A percentile compares a stretch with the other conserved stretches of the same genome.
phyloP scores from a whole-genome alignment of 352 stramenopile genomes.

The Phytophthora ramorum region DNA sequence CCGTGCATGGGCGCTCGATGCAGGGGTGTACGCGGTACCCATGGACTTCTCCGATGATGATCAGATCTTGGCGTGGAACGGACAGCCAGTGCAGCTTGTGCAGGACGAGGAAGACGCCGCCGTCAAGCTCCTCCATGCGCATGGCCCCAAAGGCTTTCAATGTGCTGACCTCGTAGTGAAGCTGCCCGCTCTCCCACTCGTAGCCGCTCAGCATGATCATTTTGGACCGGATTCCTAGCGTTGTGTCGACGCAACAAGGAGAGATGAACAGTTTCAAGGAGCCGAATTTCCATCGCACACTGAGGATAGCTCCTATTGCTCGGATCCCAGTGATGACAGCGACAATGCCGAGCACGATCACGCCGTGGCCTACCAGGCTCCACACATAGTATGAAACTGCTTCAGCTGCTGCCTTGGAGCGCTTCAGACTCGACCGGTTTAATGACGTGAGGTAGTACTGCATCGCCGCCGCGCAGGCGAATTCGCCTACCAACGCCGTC shows the following conservation, averaged over 20 bases:
- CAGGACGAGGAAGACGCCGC: not conserved
- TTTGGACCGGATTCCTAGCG: slow-evolving; percentile 11
- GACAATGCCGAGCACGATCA: slow-evolving; percentile 26
- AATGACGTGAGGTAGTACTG: slow-evolving; percentile 26
- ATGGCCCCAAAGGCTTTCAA: slow-evolving; percentile 12
- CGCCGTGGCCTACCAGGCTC: slow-evolving; percentile 17
- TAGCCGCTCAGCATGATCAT: slow-evolving; percentile 14
- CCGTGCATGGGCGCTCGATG: not conserved
- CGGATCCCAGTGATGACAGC: slow-evolving; percentile 17
- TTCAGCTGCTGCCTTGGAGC: slow-evolving; percentile 4
- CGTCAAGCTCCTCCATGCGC: slow-evolving; percentile 10
- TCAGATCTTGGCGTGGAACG: slow-evolving; percentile 10
- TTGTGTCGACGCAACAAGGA: slow-evolving; percentile 15
- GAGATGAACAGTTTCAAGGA: slow-evolving; percentile 6
- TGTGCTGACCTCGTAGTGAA: slow-evolving; percentile 7
- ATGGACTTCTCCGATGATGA: slow-evolving; percentile 3
- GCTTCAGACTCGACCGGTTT: slow-evolving; percentile 24
- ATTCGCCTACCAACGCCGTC: slow-evolving; percentile 24
- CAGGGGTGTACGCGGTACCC: slow-evolving; percentile 1
- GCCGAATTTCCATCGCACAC: slow-evolving; percentile 9
- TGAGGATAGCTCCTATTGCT: slow-evolving; percentile 7
- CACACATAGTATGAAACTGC: slow-evolving; percentile 27
- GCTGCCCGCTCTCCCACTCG: not conserved
- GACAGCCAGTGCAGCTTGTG: slow-evolving; percentile 6
- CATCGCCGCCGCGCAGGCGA: slow-evolving; percentile 14